Conservation (phyloP, 106 monocot genomes). For the Dioscorea dumetorum region DNA sequence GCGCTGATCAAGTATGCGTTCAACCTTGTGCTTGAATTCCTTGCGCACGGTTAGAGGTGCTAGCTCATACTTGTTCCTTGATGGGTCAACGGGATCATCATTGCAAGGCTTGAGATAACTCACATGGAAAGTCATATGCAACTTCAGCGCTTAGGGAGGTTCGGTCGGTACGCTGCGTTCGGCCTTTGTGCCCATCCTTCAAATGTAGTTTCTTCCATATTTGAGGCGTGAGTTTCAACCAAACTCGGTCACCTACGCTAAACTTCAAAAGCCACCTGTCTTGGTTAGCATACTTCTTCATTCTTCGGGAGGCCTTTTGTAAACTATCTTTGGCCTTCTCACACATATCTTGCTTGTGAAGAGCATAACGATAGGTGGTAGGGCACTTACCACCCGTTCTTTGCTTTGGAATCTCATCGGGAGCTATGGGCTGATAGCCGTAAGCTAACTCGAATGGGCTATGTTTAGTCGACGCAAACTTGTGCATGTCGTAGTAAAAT, state of each 20-base stretch:
- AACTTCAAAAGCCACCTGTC: neutral
- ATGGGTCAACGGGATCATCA: too few species aligned
- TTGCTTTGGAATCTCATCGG: neutral
- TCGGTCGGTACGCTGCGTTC: too few species aligned
- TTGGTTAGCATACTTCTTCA: too few species aligned
- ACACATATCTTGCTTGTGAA: too few species aligned
- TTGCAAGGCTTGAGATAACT: too few species aligned
- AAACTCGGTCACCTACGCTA: neutral
- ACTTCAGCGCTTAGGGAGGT: neutral
- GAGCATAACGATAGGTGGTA: too few species aligned
- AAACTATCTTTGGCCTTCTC: neutral
- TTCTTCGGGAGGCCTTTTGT: neutral
- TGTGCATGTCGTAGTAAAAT: slow-evolving; percentile 1
- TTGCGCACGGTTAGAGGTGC: neutral
- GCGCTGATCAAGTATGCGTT: neutral
- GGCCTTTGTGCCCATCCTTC: neutral
- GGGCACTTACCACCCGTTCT: too few species aligned
- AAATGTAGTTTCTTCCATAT: slow-evolving; percentile 1
- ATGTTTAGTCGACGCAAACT: neutral
- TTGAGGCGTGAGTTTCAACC: slow-evolving; percentile 1
- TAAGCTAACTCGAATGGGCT: slow-evolving; percentile 1
- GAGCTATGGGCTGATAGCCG: neutral
- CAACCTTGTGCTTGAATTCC: neutral
- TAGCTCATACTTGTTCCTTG: neutral
- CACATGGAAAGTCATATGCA: neutral